phyloP scores from a whole-genome alignment of 768 basidiomycete species.

The Termitomyces sp. region DNA sequence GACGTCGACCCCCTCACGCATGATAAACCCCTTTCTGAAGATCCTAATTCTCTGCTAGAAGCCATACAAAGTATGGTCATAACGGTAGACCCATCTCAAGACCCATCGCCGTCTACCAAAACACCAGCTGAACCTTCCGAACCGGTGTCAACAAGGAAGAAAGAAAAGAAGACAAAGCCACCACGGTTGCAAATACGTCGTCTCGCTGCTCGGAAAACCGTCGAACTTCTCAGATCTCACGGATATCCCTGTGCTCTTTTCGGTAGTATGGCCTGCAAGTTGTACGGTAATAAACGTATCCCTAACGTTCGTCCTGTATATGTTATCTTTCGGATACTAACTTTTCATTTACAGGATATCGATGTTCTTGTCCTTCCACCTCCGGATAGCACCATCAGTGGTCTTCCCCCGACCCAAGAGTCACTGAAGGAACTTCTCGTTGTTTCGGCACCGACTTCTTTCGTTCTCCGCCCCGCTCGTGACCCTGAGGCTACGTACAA shows the following conservation, averaged over 20 bases:
- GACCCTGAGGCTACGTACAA: slow-evolving; percentile 11
- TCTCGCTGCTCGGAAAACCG: slow-evolving; percentile 8
- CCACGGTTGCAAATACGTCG: slow-evolving; percentile 10
- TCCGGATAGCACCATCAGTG: not conserved
- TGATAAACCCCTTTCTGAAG: not conserved
- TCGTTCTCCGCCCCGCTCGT: slow-evolving; percentile 3
- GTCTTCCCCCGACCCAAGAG: slow-evolving; percentile 7
- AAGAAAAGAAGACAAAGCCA: not conserved
- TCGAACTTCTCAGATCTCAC: slow-evolving; percentile 4
- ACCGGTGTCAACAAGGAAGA: not conserved
- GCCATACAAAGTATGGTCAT: not conserved
- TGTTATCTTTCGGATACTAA: not conserved
- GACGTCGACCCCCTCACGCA: not conserved
- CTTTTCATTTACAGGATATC: slow-evolving; percentile 6
- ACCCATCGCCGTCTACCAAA: not conserved
- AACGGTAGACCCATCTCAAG: not conserved
- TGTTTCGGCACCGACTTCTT: not conserved
- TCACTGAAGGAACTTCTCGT: slow-evolving; percentile 10
- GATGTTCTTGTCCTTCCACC: slow-evolving; percentile 13
- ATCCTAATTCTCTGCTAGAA: not conserved
- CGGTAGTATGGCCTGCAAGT: slow-evolving; percentile 14
- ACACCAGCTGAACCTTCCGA: not conserved
- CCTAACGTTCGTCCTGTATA: slow-evolving; percentile 8
- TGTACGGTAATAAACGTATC: slow-evolving; percentile 11
- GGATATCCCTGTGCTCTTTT: slow-evolving; percentile 10